Percentiles rank a stretch among this genome's conserved stretches.
Evolutionary conservation across 2,329 filamentous ascomycete species (phyloP).

Genomic region (Gremmenia infestans): DNA sequence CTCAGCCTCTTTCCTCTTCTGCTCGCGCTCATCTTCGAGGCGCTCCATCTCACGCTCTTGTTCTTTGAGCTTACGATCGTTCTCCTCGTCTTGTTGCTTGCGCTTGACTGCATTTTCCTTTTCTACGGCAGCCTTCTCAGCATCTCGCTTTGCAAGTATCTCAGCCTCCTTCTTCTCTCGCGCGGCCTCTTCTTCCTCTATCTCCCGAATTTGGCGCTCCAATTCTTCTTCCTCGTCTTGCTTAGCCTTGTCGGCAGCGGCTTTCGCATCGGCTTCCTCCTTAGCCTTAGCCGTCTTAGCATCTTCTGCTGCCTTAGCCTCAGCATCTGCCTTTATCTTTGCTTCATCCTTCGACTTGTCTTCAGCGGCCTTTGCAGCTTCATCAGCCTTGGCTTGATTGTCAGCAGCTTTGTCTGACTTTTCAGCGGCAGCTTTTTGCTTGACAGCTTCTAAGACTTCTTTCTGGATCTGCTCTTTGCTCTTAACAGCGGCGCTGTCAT

Average conservation of each 20-base stretch:
- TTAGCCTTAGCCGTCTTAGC: constrained; percentile 33
- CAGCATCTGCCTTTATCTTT: constrained; percentile 31
- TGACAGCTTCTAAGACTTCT: constrained; percentile 61
- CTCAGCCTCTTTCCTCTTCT: constrained; percentile 46
- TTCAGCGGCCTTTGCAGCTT: constrained; percentile 30
- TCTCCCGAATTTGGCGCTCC: constrained; percentile 56
- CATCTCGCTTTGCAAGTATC: constrained; percentile 26
- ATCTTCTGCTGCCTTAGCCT: constrained; percentile 33
- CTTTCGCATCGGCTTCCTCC: constrained; percentile 30
- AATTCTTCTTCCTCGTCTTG: constrained; percentile 50
- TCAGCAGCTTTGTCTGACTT: constrained; percentile 34
- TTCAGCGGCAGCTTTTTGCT: constrained; percentile 33
- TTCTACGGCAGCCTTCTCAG: constrained; percentile 35
- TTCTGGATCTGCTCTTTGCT: constrained; percentile 76
- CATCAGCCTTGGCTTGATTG: constrained; percentile 27
- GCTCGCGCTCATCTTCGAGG: constrained; percentile 65
- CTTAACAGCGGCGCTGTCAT: constrained; percentile 67
- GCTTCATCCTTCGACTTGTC: constrained; percentile 32
- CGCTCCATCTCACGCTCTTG: constrained; percentile 69
- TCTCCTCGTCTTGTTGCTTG: constrained; percentile 47
- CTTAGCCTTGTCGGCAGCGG: constrained; percentile 30
- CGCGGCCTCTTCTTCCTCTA: constrained; percentile 38
- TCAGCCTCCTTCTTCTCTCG: constrained; percentile 34
- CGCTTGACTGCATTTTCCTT: constrained; percentile 42
- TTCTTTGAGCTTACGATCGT: constrained; percentile 63